A percentile compares a stretch with the other conserved stretches of the same genome.
Evolutionary conservation across 2,329 filamentous ascomycete genomes (phyloP).

Genomic region (Fusarium marasasianum): DNA sequence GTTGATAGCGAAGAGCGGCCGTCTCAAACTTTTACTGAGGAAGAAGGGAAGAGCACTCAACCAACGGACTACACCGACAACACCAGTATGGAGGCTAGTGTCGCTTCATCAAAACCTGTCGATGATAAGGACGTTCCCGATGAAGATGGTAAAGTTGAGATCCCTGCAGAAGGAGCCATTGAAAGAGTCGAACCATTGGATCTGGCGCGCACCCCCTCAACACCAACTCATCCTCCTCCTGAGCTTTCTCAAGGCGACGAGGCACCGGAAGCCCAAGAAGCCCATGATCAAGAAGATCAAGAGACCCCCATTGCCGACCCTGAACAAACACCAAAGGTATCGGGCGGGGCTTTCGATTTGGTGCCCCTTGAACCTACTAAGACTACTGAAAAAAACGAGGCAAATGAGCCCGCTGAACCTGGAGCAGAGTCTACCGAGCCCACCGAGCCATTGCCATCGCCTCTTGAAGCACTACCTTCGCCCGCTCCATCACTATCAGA

Average conservation of each 20-base stretch:
- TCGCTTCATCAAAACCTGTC: conserved; percentile 38
- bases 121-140: conserved; percentile 37
- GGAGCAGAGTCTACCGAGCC: conserved; percentile 3
- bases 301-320: conserved; percentile 29
- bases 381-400: not conserved
- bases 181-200: conserved; percentile 62
- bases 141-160: conserved; percentile 46
- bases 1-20: conserved; percentile 60
- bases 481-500: conserved; percentile 50
- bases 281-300: not conserved
- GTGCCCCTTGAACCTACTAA: not conserved
- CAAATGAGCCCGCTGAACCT: not conserved
- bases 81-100: conserved; percentile 46
- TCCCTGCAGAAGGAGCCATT: conserved; percentile 49
- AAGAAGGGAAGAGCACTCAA: conserved; percentile 58
- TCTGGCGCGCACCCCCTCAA: conserved; percentile 52
- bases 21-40: conserved; percentile 57
- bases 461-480: conserved; percentile 24
- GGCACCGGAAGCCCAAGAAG: not conserved
- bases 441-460: conserved; percentile 16
- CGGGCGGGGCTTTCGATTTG: conserved; percentile 25
- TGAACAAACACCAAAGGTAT: conserved; percentile 35
- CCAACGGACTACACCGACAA: conserved; percentile 52
- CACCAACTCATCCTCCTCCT: conserved; percentile 31
- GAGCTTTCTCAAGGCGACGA: conserved; percentile 17